Conservation (phyloP, 495 filamentous ascomycete species). For the Aspergillus haitiensis region DNA sequence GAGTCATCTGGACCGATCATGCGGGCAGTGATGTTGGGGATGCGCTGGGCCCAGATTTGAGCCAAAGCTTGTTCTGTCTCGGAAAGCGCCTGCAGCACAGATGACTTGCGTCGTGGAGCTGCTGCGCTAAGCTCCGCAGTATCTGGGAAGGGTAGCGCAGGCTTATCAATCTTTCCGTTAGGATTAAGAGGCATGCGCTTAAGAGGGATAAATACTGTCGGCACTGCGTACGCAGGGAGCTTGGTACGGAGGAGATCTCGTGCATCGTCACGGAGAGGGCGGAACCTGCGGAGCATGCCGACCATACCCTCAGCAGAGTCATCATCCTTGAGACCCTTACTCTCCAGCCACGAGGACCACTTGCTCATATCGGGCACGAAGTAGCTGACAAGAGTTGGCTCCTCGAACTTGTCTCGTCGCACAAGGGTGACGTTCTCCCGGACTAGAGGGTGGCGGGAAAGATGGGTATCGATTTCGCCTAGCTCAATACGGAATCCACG, state of each 20-base stretch:
- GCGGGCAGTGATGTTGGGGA: conserved; percentile 54
- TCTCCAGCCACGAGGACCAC: conserved; percentile 67
- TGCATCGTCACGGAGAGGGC: conserved; percentile 69
- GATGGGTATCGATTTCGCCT: conserved; percentile 85
- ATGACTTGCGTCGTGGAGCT: conserved; percentile 39
- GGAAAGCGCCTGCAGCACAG: conserved; percentile 44
- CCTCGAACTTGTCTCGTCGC: conserved; percentile 83
- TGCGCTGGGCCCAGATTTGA: conserved; percentile 62
- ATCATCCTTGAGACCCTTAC: conserved; percentile 53
- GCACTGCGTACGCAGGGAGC: conserved; percentile 79
- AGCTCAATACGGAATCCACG: conserved; percentile 95
- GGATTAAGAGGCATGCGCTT: conserved; percentile 84
- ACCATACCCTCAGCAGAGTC: conserved; percentile 54
- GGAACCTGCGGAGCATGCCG: conserved; percentile 62
- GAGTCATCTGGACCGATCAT: conserved; percentile 63
- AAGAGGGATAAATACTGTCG: conserved; percentile 76
- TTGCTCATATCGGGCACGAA: conserved; percentile 77
- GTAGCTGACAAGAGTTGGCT: conserved; percentile 86
- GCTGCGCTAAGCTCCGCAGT: conserved; percentile 56
- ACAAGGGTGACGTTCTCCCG: conserved; percentile 88
- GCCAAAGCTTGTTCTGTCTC: conserved; percentile 69
- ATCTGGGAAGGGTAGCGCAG: conserved; percentile 87
- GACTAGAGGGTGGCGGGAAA: conserved; percentile 75
- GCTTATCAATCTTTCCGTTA: conserved; percentile 93
- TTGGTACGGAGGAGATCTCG: conserved; percentile 72